Evolutionary conservation across 192 early-diverging fungal species (phyloP).

Genomic region (Martensiomyces pterosporus): DNA sequence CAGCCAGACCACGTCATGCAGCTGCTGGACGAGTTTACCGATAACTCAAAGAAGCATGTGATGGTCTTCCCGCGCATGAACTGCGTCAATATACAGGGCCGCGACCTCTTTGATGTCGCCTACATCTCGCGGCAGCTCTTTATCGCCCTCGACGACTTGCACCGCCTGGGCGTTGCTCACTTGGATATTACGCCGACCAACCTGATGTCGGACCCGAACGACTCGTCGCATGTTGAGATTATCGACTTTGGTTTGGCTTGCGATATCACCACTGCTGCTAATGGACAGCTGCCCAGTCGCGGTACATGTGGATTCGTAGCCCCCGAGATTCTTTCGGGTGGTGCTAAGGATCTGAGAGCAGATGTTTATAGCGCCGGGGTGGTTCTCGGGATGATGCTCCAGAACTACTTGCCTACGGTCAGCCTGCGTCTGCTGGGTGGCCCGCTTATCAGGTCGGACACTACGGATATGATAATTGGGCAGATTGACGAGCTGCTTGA

Average conservation of each 20-base stretch:
- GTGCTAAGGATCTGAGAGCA: constrained; percentile 36
- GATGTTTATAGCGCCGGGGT: constrained; percentile 70
- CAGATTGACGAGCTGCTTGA: constrained; percentile 54
- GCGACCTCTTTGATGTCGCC: constrained; percentile 52
- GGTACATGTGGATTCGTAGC: constrained; percentile 76
- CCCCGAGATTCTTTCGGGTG: constrained; percentile 53
- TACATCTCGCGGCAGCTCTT: constrained; percentile 52
- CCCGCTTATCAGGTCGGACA: constrained; percentile 59
- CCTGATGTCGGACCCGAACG: constrained; percentile 56
- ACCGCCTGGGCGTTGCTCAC: constrained; percentile 61
- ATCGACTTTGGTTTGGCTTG: constrained; percentile 77
- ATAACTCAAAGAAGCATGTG: constrained; percentile 54
- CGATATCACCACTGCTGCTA: constrained; percentile 17
- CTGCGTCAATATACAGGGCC: constrained; percentile 48
- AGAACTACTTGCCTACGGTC: constrained; percentile 61
- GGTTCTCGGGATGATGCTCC: constrained; percentile 70
- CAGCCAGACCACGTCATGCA: constrained; percentile 50
- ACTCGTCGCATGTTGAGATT: constrained; percentile 52
- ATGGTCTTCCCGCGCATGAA: constrained; percentile 61
- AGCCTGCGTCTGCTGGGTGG: constrained; percentile 67
- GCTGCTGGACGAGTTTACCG: constrained; percentile 59
- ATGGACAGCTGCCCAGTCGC: constrained; percentile 52
- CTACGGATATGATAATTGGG: constrained; percentile 58
- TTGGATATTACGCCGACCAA: constrained; percentile 65
- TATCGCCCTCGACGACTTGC: constrained; percentile 57